Conservation (phyloP, 2,329 filamentous ascomycete species). For the Penicillium freii region DNA sequence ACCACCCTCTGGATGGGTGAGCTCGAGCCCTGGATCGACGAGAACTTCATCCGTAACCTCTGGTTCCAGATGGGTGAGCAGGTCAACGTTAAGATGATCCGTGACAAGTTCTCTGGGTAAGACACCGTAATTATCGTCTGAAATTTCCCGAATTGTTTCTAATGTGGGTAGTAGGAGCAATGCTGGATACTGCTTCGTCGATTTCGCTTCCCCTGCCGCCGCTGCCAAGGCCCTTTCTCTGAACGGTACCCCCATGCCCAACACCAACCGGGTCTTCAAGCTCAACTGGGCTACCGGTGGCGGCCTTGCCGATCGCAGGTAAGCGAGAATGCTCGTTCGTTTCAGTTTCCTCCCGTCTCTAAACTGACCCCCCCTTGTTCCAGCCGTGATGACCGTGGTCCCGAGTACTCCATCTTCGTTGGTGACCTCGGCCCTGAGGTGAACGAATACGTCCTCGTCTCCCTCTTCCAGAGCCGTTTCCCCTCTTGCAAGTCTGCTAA, state of each 20-base stretch:
- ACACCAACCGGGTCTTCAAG: constrained; percentile 94
- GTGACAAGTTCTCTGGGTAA: constrained; percentile 97
- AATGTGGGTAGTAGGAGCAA: constrained; percentile 65
- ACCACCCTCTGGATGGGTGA: constrained; percentile 83
- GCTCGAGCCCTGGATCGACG: constrained; percentile 98
- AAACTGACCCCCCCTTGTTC: constrained; percentile 7
- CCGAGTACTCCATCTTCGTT: constrained; percentile 96
- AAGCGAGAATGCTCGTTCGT: constrained; percentile 32
- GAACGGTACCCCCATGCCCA: constrained; percentile 85
- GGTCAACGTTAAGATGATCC: constrained; percentile 99
- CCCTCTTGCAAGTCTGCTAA: constrained; percentile 98
- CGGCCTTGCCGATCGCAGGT: constrained; percentile 90
- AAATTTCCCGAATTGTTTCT: constrained; percentile 29
- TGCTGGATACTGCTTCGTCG: constrained; percentile 97
- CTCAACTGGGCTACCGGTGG: constrained; percentile 99
- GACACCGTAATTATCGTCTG: constrained; percentile 26
- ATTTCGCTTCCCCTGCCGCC: constrained; percentile 78
- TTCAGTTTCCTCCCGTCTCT: neutral
- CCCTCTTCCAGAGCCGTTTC: constrained; percentile 94
- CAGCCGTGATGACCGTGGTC: constrained; percentile 84
- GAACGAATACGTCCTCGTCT: constrained; percentile 96
- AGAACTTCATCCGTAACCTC: constrained; percentile 95
- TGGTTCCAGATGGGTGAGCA: constrained; percentile 91
- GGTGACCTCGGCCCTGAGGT: constrained; percentile 97
- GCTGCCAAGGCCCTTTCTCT: constrained; percentile 87